A percentile compares a stretch with the other conserved stretches of the same genome.
Evolutionary conservation across 257 asterid species (phyloP).

Genomic region (Verbena officinalis): DNA sequence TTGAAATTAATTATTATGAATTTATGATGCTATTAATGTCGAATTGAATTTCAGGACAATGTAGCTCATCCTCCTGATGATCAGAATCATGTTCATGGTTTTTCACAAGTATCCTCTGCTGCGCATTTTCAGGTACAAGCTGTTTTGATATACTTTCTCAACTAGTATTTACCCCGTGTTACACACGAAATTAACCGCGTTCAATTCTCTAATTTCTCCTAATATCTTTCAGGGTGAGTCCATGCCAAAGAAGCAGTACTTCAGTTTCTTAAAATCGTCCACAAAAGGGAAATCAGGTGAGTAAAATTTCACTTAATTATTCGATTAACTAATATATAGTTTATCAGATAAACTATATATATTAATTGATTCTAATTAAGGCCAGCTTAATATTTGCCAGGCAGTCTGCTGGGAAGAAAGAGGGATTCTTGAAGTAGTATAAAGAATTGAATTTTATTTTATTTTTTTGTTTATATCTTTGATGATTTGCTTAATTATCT

Average conservation of each 20-base stretch:
- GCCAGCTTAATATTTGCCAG: slow-evolving; percentile 37
- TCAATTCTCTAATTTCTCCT: too few species aligned
- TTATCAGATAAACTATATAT: background rate
- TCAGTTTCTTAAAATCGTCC: slow-evolving; percentile 52
- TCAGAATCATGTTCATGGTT: slow-evolving; percentile 38
- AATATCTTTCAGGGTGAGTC: slow-evolving; percentile 52
- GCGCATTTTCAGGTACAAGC: slow-evolving; percentile 54
- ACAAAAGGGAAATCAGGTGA: slow-evolving; percentile 50
- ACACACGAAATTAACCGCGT: too few species aligned
- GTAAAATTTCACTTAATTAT: slow-evolving; percentile 1
- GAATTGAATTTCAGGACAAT: slow-evolving; percentile 53
- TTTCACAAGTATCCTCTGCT: slow-evolving; percentile 44
- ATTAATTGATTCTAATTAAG: too few species aligned
- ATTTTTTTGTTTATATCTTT: slow-evolving; percentile 37
- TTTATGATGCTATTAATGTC: background rate
- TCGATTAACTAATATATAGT: background rate
- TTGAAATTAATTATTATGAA: background rate
- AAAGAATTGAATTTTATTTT: slow-evolving; percentile 40
- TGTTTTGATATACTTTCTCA: background rate
- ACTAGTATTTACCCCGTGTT: too few species aligned
- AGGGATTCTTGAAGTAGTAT: slow-evolving; percentile 33
- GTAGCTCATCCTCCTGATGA: slow-evolving; percentile 37
- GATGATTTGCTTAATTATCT: slow-evolving; percentile 30
- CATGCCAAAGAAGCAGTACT: slow-evolving; percentile 44
- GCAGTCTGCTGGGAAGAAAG: slow-evolving; percentile 58